These are phyloP conservation scores for Sphaerobolus stellatus DNA, from an alignment of 1,284 basidiomycete genomes.

Conservation along the genomic window DNA sequence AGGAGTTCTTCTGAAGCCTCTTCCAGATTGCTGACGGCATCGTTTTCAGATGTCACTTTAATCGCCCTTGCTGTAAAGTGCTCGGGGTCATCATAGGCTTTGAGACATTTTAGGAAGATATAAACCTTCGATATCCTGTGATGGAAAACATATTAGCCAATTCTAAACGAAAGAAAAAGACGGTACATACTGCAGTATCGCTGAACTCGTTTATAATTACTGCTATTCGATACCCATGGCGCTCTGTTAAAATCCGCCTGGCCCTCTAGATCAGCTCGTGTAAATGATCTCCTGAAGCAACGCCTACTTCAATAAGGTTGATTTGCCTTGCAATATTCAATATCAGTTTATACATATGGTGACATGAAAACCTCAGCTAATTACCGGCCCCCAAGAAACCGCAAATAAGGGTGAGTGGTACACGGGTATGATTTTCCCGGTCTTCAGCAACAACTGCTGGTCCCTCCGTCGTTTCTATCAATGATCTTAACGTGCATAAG, in stretches of 20 bases:
- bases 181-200: slow-evolving; percentile 68
- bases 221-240: slow-evolving; percentile 91
- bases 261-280: not conserved
- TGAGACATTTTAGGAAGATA: slow-evolving; percentile 34
- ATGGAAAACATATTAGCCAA: slow-evolving; percentile 8
- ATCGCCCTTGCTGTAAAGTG: slow-evolving; percentile 62
- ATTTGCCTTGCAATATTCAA: slow-evolving; percentile 60
- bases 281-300: slow-evolving; percentile 1
- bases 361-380: not conserved
- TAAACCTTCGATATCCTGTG: slow-evolving; percentile 66
- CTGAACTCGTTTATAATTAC: slow-evolving; percentile 98
- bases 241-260: slow-evolving; percentile 85
- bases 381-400: slow-evolving; percentile 78
- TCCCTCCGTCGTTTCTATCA: not conserved
- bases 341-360: not conserved
- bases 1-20: slow-evolving; percentile 76
- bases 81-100: no score
- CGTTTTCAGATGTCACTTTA: slow-evolving; percentile 68
- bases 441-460: not conserved
- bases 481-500: not conserved
- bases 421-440: slow-evolving; percentile 36
- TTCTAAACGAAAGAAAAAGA: no score
- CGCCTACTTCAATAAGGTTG: slow-evolving; percentile 74
- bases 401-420: slow-evolving; percentile 87
- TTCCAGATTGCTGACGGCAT: slow-evolving; percentile 45